Evolutionary conservation across 345 rosid genomes (phyloP), one percentile per base, ranked within the genome.

Genomic region (Gossypium rotundifolium): DNA sequence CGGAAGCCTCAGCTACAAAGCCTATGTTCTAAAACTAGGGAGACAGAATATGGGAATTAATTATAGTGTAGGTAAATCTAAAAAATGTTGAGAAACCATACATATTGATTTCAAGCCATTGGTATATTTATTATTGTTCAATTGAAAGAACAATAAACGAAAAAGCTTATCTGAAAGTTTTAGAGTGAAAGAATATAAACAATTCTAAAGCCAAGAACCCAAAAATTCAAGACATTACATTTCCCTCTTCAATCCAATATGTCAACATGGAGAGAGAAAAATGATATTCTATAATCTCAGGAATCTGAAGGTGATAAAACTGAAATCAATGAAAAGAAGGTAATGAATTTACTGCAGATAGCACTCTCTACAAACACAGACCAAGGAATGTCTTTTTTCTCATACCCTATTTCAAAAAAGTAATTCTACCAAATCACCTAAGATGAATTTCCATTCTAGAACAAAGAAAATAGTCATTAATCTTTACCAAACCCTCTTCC

Each of bases 401-500:
- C 29, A 4, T 65, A 44, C n/a, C 52, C 10, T 44, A 20, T 20
- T 18, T 44, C 70, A 42, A 65, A 42, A 65, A 42, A 2, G 29
- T 44, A 44, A 18, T 65, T 44, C 23, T 45, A 14, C 71, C 13
- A 48, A 33, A 44, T 18, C 10, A 65, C 22, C 9, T 44, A 45
- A 65, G 45, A 44, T 18, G 8, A 44, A 67, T 65, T 53, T n/a
- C 18, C 20, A 70, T 9, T 57, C 40, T 7, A 40, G 40, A 40
- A 44, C 18, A 72, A 42, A 72, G 13, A 40, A 73, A 33, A 53
- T 74, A 45, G 10, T 74, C 49, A 17, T 4, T 33, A 27, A 74
- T 75, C 75, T 71, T 88, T 89, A 95, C 99, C 99, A 81, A 95
- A 95, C 65, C 99, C 99, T 84, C 93, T 95, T 79, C 99, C 99